phyloP scores from a whole-genome alignment of 257 asterid species.

The Solanum pinnatisectum region DNA sequence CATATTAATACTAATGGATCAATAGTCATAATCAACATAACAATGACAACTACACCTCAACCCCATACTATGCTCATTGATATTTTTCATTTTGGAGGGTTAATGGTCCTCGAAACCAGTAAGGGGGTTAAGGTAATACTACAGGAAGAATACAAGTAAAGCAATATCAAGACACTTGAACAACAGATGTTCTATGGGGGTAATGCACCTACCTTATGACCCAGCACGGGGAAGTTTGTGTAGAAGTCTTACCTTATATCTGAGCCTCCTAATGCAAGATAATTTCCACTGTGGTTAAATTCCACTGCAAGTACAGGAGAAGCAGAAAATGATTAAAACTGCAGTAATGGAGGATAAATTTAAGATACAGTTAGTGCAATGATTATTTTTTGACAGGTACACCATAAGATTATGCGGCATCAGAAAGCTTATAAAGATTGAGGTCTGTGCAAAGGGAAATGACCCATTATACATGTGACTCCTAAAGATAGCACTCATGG shows the following conservation, averaged over 20 bases:
- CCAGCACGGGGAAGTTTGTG: neutral
- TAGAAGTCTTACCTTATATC: constrained; percentile 40
- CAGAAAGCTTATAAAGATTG: neutral
- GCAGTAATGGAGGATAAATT: neutral
- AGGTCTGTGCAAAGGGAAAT: neutral
- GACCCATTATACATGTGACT: neutral
- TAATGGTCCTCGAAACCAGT: neutral
- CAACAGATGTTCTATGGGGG: neutral
- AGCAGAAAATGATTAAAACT: neutral
- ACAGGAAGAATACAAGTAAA: neutral
- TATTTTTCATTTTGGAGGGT: neutral
- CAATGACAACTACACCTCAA: neutral
- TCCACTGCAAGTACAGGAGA: constrained; percentile 39
- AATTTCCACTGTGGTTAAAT: constrained; percentile 70
- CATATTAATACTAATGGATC: neutral
- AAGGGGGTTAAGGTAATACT: neutral
- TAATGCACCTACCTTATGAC: neutral
- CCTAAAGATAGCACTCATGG: neutral
- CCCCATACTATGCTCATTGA: neutral
- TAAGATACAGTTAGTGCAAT: neutral
- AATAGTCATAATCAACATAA: neutral
- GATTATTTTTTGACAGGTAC: neutral
- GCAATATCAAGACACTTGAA: neutral
- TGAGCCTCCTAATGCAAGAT: constrained; percentile 65
- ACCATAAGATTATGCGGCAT: neutral